phyloP scores from a whole-genome alignment of 148 eudicot species.

The Vaccinium myrtillus region DNA sequence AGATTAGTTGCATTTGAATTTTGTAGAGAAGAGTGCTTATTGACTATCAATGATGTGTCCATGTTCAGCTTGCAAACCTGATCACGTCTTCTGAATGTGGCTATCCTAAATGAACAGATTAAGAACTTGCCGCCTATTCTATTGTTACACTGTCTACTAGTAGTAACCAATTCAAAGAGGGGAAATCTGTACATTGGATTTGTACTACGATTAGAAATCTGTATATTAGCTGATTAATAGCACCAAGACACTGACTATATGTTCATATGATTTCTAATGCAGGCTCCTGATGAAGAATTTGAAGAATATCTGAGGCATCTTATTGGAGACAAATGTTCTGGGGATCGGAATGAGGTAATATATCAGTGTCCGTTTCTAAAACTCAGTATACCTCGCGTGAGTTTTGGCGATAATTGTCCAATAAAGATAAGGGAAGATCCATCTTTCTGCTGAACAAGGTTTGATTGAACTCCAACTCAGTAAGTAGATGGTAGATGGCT shows the following conservation, averaged over 20 bases:
- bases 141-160: not conserved
- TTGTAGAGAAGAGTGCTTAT: not conserved
- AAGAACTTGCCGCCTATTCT: not conserved
- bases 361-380: not conserved
- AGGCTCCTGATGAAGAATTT: slow-evolving; percentile 99
- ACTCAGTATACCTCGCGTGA: not conserved
- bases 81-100: not conserved
- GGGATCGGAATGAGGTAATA: slow-evolving; percentile 81
- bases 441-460: slow-evolving; percentile 1
- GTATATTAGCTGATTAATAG: not conserved
- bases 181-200: not conserved
- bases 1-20: slow-evolving; percentile 1
- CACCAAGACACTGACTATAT: not conserved
- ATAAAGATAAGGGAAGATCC: not conserved
- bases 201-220: too few species aligned
- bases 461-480: not conserved
- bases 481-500: not conserved
- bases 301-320: slow-evolving; percentile 78
- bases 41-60: not conserved
- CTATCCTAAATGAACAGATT: not conserved
- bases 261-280: slow-evolving; percentile 15
- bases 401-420: slow-evolving; percentile 4
- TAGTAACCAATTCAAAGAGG: not conserved
- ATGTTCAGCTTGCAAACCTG: not conserved
- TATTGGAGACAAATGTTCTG: slow-evolving; percentile 64